A percentile compares a stretch with the other conserved stretches of the same genome.
These are phyloP conservation scores for Acer negundo DNA, from an alignment of 345 rosid genomes.

Conservation along the genomic window DNA sequence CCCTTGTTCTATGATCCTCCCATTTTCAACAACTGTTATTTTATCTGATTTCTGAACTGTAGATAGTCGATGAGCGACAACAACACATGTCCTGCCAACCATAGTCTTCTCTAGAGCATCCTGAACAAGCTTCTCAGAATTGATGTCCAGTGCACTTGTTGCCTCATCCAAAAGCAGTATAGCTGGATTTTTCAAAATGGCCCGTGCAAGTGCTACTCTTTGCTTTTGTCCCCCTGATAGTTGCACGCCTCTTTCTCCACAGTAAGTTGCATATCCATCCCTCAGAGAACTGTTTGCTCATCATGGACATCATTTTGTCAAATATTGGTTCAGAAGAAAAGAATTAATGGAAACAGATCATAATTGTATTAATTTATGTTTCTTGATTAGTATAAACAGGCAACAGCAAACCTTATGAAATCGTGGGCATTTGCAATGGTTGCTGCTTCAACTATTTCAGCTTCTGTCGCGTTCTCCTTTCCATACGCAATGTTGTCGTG, in stretches of 20 bases:
- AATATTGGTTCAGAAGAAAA: neutral
- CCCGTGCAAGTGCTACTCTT: constrained; percentile 39
- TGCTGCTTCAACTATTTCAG: constrained; percentile 43
- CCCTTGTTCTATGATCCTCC: constrained; percentile 23
- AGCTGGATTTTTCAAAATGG: constrained; percentile 40
- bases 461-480: constrained; percentile 30
- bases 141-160: constrained; percentile 37
- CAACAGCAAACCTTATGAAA: constrained; percentile 23
- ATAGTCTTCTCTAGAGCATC: constrained; percentile 31
- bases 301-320: neutral
- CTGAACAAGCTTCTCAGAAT: constrained; percentile 36
- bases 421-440: constrained; percentile 39
- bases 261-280: constrained; percentile 26
- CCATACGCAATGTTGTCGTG: constrained; percentile 26
- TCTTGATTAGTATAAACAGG: neutral
- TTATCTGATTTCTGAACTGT: constrained; percentile 21
- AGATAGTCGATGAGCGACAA: constrained; percentile 32
- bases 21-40: constrained; percentile 22
- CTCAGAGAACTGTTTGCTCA: constrained; percentile 19
- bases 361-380: neutral
- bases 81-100: constrained; percentile 32
- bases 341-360: too few species aligned
- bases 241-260: constrained; percentile 33
- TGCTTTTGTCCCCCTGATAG: constrained; percentile 52
- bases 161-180: constrained; percentile 41